Percentiles rank a stretch among this genome's conserved stretches.
Evolutionary conservation across 176 grass and related monocot species (phyloP).

Genomic region (Neostapfia colusana): DNA sequence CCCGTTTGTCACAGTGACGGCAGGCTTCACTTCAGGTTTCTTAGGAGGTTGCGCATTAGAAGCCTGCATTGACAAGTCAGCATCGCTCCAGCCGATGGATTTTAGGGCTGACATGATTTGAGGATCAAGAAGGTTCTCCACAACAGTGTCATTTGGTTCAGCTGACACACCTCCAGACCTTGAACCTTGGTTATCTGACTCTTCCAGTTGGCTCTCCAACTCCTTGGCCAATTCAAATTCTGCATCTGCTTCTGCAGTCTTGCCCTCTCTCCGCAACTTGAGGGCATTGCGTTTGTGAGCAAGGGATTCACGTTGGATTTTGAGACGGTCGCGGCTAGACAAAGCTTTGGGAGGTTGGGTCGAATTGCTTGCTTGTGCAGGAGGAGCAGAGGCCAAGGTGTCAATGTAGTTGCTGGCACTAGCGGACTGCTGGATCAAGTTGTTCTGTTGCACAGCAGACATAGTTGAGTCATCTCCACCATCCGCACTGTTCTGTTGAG

Average conservation of each 20-base stretch:
- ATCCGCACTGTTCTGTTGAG: constrained; percentile 36
- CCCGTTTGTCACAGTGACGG: constrained; percentile 5
- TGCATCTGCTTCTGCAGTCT: constrained; percentile 72
- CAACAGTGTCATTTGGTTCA: constrained; percentile 39
- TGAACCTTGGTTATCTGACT: constrained; percentile 49
- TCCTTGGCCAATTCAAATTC: constrained; percentile 85
- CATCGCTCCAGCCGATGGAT: constrained; percentile 77
- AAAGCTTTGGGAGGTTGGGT: constrained; percentile 57
- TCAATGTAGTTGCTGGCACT: constrained; percentile 6
- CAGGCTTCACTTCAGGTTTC: constrained; percentile 40
- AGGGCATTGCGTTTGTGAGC: constrained; percentile 88
- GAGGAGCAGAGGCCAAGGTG: constrained; percentile 21
- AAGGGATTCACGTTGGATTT: constrained; percentile 87
- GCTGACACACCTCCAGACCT: constrained; percentile 38
- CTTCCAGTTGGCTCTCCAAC: constrained; percentile 84
- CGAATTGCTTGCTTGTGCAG: constrained; percentile 39
- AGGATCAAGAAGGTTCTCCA: constrained; percentile 87
- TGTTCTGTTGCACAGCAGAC: constrained; percentile 29
- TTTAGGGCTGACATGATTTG: constrained; percentile 77
- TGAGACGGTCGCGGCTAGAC: constrained; percentile 75
- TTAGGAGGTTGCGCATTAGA: constrained; percentile 26
- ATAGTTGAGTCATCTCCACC: neutral
- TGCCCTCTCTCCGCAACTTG: constrained; percentile 87
- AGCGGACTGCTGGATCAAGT: constrained; percentile 35
- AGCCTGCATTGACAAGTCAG: constrained; percentile 38